Base-by-base conservation (phyloP, 2,329 filamentous ascomycete species). In the Reticulascus tulasneorum region DNA sequence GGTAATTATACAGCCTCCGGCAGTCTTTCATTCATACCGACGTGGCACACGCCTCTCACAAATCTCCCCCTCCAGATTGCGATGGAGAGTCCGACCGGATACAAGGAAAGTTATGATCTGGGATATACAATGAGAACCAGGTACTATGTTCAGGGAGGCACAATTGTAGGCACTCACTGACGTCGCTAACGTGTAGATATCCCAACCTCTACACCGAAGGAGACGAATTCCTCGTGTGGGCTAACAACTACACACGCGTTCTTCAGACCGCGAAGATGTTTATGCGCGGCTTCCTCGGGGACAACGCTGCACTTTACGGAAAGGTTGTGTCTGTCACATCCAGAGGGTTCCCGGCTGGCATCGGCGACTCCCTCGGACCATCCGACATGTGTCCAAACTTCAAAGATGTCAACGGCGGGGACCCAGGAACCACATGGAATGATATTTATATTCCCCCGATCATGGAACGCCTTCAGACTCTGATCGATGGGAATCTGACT, bases 241-340 rank as follows among this genome's bases (percentile, higher is more conserved):
- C 77, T 13, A 85, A 84, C 52, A 74, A 79, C 47, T 84, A 84
- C 53, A 71, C 75, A 6, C 70, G 77, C 6, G 77, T 81, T 1
- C 60, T 82, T 9, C 75, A 83, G 51, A 79, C 77, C 3, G 78
- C 78, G 2, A 63, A 73, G 33, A 66, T 77, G 29, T 84, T 84
- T 44, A 63, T 78, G 2, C 69, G 70, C 21, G 79, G 79, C 7
- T 84, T 75, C 49, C 54, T 84, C 0, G 79, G 79, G 0, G 65
- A 69, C 16, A 70, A 74, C 27, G 68, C 76, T 5, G 67, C 68
- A 0, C 60, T 65, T 4, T 58, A 72, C 0, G 77, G 76, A 9
- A 72, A 66, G 4, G 67, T 84, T 15, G 67, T 80, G 36, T 71
- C 73, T 0, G 66, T 84, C 24, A 79, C 79, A 11, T 63, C 67